Evolutionary conservation across 2,329 filamentous ascomycete genomes (phyloP).

Genomic region (Neonectria neomacrospora): DNA sequence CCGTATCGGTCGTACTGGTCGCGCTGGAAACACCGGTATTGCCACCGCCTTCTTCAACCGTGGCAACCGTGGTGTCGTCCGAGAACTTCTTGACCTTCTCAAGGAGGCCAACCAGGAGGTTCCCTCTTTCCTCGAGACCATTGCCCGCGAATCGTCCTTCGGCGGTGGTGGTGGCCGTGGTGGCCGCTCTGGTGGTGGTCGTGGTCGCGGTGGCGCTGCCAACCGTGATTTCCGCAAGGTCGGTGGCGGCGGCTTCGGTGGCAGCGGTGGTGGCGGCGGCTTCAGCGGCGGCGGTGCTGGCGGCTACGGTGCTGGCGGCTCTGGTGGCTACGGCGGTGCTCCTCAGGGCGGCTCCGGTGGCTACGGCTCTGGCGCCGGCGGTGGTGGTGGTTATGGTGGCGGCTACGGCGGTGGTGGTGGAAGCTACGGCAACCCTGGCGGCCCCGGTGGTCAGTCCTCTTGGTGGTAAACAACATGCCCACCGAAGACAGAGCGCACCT

Average conservation of each 20-base stretch:
- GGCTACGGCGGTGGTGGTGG: constrained; percentile 70
- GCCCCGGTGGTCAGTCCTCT: constrained; percentile 71
- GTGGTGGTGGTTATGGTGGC: constrained; percentile 64
- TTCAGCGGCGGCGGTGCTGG: constrained; percentile 55
- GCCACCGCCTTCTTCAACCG: constrained; percentile 99
- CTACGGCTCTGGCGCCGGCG: constrained; percentile 21
- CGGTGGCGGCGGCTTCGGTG: constrained; percentile 65
- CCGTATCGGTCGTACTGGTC: constrained; percentile 98
- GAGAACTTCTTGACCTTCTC: constrained; percentile 94
- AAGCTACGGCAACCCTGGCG: constrained; percentile 75
- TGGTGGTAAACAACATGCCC: constrained; percentile 68
- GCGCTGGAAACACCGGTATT: constrained; percentile 98
- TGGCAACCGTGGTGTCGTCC: constrained; percentile 96
- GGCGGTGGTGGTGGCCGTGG: constrained; percentile 71
- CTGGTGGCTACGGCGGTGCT: constrained; percentile 39
- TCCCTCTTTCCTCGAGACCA: constrained; percentile 93
- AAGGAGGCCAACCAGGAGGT: constrained; percentile 99
- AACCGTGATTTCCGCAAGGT: constrained; percentile 93
- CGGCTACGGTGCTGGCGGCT: constrained; percentile 53
- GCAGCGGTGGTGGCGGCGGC: constrained; percentile 56
- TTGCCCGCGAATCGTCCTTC: constrained; percentile 92
- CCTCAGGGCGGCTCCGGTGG: constrained; percentile 53
- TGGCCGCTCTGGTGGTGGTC: constrained; percentile 64
- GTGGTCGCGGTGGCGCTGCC: constrained; percentile 74
- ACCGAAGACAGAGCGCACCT: constrained; percentile 23